Base-by-base conservation (phyloP, 306 rosid species). In the Carpinus viminea region DNA sequence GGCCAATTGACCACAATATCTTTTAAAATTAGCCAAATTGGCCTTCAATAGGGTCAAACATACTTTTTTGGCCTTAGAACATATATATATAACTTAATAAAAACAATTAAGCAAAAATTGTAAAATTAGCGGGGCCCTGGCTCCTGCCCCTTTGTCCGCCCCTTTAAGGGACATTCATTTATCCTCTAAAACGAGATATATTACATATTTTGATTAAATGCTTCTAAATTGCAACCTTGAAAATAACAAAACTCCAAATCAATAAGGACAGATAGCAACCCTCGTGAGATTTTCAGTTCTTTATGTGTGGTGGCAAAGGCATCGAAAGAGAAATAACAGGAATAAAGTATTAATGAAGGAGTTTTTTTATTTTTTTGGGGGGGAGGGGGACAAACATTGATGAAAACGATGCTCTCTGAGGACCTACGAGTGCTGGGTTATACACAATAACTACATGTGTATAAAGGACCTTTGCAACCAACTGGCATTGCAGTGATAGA, bases 311-410 rank as follows among this genome's bases (percentile, higher is more conserved):
- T 62, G 12, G 72, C 46, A 61, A 79, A 48, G 15, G 82, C 81
- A 83, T 77, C 31, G 64, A 74, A 73, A 74, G 31, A 61, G 76
- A 60, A 78, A 80, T 55, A 74, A 78, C 57, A 56, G 65, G 81
- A 74, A 78, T 51, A 65, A 59, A 74, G 70, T 68, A 81, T 78
- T 78, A 28, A 81, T 74, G 80, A 45, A 80, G 43, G 43, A 38
- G 5, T 38, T 38, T 41, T 41, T 41, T 41, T 5, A 1, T 41
- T 66, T 56, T 74, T 47, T 71, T 65, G n/a, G 26, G 26, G 26
- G 26, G 26, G 26, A 24, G 26, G 26, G 26, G 45, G 20, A 59
- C 47, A 46, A 57, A 70, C 60, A 77, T 41, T 13, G 34, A 45
- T 31, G 45, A 34, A 38, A 17, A 70, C 75, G 15, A 11, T 47